Conservation (phyloP, 306 rosid genomes). For the Sophora flavescens region DNA sequence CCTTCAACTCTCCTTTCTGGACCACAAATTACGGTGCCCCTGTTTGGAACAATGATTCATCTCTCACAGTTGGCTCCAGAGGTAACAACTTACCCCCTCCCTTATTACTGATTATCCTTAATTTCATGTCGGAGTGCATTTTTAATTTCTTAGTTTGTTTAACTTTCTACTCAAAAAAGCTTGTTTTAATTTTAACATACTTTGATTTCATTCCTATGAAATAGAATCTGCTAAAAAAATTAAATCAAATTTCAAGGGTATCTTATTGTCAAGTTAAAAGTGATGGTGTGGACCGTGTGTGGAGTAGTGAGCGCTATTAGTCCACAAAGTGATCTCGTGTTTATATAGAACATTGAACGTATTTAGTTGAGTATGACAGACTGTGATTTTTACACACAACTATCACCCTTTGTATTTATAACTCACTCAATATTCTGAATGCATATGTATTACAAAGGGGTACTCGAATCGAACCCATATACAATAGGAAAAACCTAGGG, state of each 20-base stretch:
- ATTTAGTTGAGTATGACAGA: neutral
- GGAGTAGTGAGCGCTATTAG: neutral
- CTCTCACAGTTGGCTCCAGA: conserved; percentile 75
- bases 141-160: neutral
- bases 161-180: neutral
- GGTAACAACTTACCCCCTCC: conserved; percentile 45
- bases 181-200: neutral
- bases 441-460: neutral
- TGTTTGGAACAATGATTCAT: conserved; percentile 78
- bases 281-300: neutral
- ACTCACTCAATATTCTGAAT: conserved; percentile 14
- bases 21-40: conserved; percentile 95
- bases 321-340: neutral
- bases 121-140: neutral
- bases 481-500: neutral
- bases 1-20: conserved; percentile 77
- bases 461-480: neutral
- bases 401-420: neutral
- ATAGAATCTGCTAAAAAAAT: neutral
- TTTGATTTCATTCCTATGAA: neutral
- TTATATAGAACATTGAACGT: neutral
- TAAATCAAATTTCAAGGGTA: neutral
- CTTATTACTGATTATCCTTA: neutral
- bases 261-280: too few species aligned
- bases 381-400: neutral